phyloP scores from a whole-genome alignment of 352 stramenopile genomes.

The Phytophthora colocasiae region DNA sequence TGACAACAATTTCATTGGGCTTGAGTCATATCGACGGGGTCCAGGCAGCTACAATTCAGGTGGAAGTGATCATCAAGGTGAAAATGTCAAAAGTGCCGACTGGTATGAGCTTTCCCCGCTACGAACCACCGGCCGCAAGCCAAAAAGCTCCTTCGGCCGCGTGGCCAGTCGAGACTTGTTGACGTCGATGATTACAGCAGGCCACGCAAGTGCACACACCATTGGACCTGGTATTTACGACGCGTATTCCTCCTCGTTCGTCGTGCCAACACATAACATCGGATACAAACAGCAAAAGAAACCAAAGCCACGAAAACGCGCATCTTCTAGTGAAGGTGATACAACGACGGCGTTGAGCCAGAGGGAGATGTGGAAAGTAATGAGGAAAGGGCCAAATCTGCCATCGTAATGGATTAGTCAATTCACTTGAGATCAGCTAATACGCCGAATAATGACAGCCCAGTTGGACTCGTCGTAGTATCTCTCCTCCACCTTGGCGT shows the following conservation, averaged over 20 bases:
- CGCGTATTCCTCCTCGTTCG: slow-evolving; percentile 28
- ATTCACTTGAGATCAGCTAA: slow-evolving; percentile 43
- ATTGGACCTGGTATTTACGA: slow-evolving; percentile 51
- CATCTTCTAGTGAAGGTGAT: slow-evolving; percentile 1
- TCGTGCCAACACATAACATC: slow-evolving; percentile 47
- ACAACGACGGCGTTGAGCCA: slow-evolving; percentile 12
- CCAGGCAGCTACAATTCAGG: slow-evolving; percentile 20
- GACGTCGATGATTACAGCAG: slow-evolving; percentile 55
- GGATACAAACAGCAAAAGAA: slow-evolving; percentile 39
- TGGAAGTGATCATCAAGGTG: not conserved
- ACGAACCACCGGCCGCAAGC: slow-evolving; percentile 6
- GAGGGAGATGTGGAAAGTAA: slow-evolving; percentile 44
- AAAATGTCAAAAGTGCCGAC: not conserved
- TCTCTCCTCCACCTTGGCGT: slow-evolving; percentile 68
- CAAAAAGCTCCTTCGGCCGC: slow-evolving; percentile 39
- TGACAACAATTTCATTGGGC: slow-evolving; percentile 1
- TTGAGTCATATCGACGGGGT: slow-evolving; percentile 46
- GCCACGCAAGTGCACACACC: slow-evolving; percentile 43
- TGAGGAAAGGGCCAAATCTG: slow-evolving; percentile 37
- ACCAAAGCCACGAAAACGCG: slow-evolving; percentile 16
- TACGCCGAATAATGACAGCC: slow-evolving; percentile 77
- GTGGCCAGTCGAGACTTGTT: slow-evolving; percentile 52
- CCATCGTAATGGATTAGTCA: slow-evolving; percentile 15
- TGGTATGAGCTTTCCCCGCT: slow-evolving; percentile 17
- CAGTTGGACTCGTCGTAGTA: slow-evolving; percentile 92